phyloP scores from a whole-genome alignment of 139 green algal genomes.

The Haematococcus lacustris region DNA sequence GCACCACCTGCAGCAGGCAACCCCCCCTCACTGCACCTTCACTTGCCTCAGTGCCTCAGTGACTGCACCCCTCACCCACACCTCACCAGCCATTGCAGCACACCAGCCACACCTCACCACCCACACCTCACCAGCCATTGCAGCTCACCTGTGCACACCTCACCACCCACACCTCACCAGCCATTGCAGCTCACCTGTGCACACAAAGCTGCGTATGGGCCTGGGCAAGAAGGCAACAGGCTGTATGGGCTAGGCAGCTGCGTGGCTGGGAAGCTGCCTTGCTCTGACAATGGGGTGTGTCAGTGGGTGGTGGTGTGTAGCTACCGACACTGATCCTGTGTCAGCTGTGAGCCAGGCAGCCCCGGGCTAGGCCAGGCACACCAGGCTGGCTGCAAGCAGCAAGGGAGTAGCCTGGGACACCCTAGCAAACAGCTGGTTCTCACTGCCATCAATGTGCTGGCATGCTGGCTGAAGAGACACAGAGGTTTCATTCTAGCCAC shows the following conservation, averaged over 20 bases:
- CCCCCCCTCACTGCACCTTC: not conserved
- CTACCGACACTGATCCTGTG: too few species aligned
- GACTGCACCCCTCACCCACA: not conserved
- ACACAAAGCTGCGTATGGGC: too few species aligned
- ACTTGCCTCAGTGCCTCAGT: not conserved
- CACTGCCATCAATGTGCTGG: not conserved
- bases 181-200: too few species aligned
- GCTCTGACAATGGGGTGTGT: too few species aligned
- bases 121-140: not conserved
- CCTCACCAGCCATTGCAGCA: not conserved
- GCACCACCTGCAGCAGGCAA: slow-evolving; percentile 37
- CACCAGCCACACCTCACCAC: too few species aligned
- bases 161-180: too few species aligned
- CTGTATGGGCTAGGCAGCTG: too few species aligned
- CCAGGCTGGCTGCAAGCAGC: not conserved
- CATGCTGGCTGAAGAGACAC: not conserved
- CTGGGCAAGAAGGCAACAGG: too few species aligned
- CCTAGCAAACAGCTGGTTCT: too few species aligned
- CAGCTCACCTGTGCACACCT: not conserved
- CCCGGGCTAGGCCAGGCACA: not conserved
- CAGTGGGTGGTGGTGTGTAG: too few species aligned
- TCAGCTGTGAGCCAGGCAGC: too few species aligned
- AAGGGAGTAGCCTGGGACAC: not conserved
- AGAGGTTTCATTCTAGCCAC: not conserved
- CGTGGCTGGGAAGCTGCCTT: too few species aligned